phyloP scores from a whole-genome alignment of 495 filamentous ascomycete genomes.

The Penicillium soppii region DNA sequence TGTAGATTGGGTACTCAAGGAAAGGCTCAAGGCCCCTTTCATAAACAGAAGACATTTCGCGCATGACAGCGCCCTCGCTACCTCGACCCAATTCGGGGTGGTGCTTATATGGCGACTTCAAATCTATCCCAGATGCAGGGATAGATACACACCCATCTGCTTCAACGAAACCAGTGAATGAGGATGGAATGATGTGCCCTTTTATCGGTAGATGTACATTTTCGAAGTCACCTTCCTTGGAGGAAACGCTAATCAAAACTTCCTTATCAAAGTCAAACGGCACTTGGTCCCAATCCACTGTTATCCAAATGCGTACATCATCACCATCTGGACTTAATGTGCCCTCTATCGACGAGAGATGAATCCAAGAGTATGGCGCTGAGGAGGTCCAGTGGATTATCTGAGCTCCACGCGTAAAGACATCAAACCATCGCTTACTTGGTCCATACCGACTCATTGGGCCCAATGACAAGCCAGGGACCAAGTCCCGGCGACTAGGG shows the following conservation, averaged over 20 bases:
- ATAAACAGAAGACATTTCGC: too few relatives aligned
- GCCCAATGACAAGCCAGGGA: conserved; percentile 51
- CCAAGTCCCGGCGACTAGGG: conserved; percentile 47
- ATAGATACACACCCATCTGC: conserved; percentile 51
- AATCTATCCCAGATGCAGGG: conserved; percentile 30
- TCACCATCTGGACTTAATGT: conserved; percentile 43
- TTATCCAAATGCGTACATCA: conserved; percentile 54
- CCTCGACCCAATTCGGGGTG: conserved; percentile 16
- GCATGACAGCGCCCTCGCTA: conserved; percentile 8
- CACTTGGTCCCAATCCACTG: conserved; percentile 35
- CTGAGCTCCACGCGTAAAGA: conserved; percentile 62
- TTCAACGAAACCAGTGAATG: conserved; percentile 68
- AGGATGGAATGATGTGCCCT: conserved; percentile 46
- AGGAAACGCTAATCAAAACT: conserved; percentile 40
- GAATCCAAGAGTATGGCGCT: conserved; percentile 54
- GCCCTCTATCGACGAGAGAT: conserved; percentile 54
- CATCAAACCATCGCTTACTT: conserved; percentile 59
- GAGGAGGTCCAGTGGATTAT: conserved; percentile 57
- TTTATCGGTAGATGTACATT: conserved; percentile 59
- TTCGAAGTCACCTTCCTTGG: conserved; percentile 52
- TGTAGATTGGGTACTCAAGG: conserved; percentile 64
- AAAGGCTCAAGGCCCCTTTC: too few relatives aligned
- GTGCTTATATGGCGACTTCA: conserved; percentile 26
- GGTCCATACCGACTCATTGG: conserved; percentile 64
- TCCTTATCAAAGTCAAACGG: conserved; percentile 11